A percentile compares a stretch with the other conserved stretches of the same genome.
phyloP scores from a whole-genome alignment of 2,329 filamentous ascomycete genomes.

The Aspergillus sp. region DNA sequence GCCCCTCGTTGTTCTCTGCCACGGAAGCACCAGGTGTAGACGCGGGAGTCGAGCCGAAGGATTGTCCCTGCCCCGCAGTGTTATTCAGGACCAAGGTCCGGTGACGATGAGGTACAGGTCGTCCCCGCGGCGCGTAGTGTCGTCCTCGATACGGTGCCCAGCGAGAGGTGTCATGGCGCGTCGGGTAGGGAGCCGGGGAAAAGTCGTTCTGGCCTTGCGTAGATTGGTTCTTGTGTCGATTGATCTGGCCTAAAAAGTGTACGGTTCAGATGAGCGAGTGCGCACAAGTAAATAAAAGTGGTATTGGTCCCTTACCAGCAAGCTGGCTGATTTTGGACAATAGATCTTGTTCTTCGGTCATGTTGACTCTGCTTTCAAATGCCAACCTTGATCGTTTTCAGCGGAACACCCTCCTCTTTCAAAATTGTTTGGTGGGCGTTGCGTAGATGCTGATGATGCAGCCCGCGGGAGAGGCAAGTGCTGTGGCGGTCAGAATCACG shows the following conservation, averaged over 20 bases:
- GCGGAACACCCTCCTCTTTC: neutral
- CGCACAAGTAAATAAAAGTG: slow-evolving; percentile 3
- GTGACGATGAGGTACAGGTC: slow-evolving; percentile 44
- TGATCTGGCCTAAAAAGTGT: slow-evolving; percentile 60
- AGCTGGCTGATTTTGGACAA: slow-evolving; percentile 51
- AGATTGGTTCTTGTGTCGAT: slow-evolving; percentile 60
- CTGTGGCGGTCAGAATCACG: slow-evolving; percentile 1
- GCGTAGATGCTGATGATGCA: neutral
- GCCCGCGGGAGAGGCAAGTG: neutral
- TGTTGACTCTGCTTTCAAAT: slow-evolving; percentile 18
- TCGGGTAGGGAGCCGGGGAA: slow-evolving; percentile 17
- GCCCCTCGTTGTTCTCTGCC: slow-evolving; percentile 24
- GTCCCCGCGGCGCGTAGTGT: slow-evolving; percentile 27
- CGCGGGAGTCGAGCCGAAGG: slow-evolving; percentile 7
- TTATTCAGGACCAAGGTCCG: slow-evolving; percentile 61
- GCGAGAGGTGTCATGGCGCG: slow-evolving; percentile 25
- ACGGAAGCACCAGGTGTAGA: slow-evolving; percentile 13
- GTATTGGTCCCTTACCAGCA: slow-evolving; percentile 40
- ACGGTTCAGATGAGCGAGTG: slow-evolving; percentile 37
- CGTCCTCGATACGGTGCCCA: slow-evolving; percentile 41
- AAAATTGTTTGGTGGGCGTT: neutral
- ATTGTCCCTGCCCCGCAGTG: slow-evolving; percentile 13
- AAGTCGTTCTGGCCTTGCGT: slow-evolving; percentile 23
- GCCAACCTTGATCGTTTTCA: neutral
- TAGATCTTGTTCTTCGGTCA: slow-evolving; percentile 51